These are phyloP conservation scores for Apiospora malaysiana DNA, from an alignment of 2,329 filamentous ascomycete genomes.

Conservation along the genomic window DNA sequence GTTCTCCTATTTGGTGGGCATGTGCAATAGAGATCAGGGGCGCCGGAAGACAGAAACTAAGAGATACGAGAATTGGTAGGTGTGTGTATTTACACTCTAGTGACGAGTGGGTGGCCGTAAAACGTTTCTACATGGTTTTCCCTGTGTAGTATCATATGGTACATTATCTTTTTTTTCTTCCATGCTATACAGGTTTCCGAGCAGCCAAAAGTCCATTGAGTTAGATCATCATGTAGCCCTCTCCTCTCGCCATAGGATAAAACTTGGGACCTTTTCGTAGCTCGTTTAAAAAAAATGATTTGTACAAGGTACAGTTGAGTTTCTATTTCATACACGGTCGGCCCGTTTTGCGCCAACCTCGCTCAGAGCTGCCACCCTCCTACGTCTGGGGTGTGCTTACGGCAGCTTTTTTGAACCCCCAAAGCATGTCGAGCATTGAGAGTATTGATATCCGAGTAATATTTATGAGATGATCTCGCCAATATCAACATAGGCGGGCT, in stretches of 20 bases:
- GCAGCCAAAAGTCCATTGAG: conserved; percentile 6
- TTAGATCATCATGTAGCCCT: conserved; percentile 8
- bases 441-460: neutral
- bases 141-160: conserved; percentile 16
- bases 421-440: neutral
- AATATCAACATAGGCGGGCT: conserved; percentile 71
- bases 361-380: conserved; percentile 3
- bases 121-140: conserved; percentile 18
- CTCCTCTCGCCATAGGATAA: neutral
- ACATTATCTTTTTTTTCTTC: conserved; percentile 14
- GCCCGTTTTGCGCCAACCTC: conserved; percentile 13
- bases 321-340: conserved; percentile 13
- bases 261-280: neutral
- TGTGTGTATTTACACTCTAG: neutral
- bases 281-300: neutral
- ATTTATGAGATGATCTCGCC: conserved; percentile 67
- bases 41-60: too few relatives aligned
- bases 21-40: neutral
- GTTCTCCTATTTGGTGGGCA: neutral
- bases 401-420: neutral
- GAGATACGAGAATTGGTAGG: neutral
- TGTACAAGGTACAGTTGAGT: conserved; percentile 14
- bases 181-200: conserved; percentile 6
- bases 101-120: neutral
- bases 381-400: neutral